Evolutionary conservation across 2,329 filamentous ascomycete species (phyloP).

Genomic region (Exserohilum turcica): DNA sequence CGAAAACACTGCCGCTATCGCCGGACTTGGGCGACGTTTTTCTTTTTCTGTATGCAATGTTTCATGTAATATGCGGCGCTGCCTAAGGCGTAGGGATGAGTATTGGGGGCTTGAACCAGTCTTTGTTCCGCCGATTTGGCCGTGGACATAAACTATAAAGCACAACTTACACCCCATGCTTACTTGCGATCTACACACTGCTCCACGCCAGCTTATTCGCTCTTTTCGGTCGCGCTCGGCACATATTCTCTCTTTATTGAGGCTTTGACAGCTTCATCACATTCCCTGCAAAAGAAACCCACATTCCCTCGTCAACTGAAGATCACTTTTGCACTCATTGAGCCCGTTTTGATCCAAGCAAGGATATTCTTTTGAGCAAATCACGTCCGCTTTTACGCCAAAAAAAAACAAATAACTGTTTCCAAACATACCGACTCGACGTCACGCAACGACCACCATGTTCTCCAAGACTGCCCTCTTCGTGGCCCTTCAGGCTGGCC

Average conservation of each 20-base stretch:
- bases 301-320: conserved; percentile 6
- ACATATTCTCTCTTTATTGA: conserved; percentile 2
- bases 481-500: conserved; percentile 23
- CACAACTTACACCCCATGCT: background rate
- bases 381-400: background rate
- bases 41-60: conserved; percentile 3
- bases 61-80: conserved; percentile 1
- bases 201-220: background rate
- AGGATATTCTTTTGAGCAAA: conserved; percentile 1
- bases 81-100: background rate
- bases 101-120: background rate
- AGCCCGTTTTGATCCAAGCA: background rate
- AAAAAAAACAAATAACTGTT: background rate
- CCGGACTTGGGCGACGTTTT: conserved; percentile 8
- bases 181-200: background rate
- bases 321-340: conserved; percentile 7
- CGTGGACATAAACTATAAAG: background rate
- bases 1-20: conserved; percentile 13
- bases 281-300: conserved; percentile 7
- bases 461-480: conserved; percentile 23
- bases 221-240: conserved; percentile 1
- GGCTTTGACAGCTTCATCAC: conserved; percentile 14
- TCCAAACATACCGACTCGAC: background rate
- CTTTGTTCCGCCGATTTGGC: background rate
- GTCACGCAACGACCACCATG: conserved; percentile 17